Conservation (phyloP, 345 rosid species). For the Luvunga scandens region DNA sequence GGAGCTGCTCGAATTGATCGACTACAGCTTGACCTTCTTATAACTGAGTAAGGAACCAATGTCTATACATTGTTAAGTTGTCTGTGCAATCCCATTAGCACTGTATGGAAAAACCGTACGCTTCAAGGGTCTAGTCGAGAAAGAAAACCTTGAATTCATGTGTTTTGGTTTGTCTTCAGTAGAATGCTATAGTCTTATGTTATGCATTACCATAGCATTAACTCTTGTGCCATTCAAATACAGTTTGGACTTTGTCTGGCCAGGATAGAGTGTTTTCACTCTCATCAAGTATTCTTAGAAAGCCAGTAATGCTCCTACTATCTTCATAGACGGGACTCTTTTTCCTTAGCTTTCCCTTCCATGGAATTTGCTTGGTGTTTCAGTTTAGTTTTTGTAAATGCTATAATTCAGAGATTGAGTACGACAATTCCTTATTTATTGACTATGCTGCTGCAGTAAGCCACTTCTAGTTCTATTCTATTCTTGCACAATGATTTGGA, state of each 20-base stretch:
- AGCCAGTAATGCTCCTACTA: no score
- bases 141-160: not conserved
- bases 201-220: no score
- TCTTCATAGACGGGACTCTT: not conserved
- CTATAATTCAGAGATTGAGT: not conserved
- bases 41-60: constrained; percentile 70
- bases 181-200: not conserved
- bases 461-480: not conserved
- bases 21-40: constrained; percentile 79
- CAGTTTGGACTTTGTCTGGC: not conserved
- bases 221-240: not conserved
- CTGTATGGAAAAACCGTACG: not conserved
- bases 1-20: constrained; percentile 96
- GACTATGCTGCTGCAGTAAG: not conserved
- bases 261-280: not conserved
- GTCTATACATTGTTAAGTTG: not conserved
- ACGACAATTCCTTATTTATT: not conserved
- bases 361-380: not conserved
- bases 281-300: not conserved
- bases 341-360: not conserved
- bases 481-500: not conserved
- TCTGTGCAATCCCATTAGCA: not conserved
- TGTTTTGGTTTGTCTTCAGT: not conserved
- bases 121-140: not conserved
- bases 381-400: not conserved